Evolutionary conservation across 495 filamentous ascomycete genomes (phyloP).

Genomic region (Geoglossum glabrum): DNA sequence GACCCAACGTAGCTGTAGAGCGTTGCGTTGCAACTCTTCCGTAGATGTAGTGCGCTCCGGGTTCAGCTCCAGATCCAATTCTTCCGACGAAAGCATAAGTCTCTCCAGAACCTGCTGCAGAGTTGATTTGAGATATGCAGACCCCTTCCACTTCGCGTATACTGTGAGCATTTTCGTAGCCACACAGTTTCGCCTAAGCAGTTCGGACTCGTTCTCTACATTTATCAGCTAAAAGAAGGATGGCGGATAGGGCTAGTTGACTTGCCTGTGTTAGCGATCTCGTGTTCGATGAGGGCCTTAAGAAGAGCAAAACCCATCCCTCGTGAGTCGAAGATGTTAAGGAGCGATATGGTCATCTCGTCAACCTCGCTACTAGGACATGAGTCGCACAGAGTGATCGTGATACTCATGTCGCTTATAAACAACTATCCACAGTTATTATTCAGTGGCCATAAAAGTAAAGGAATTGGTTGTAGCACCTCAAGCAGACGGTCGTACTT

Average conservation of each 20-base stretch:
- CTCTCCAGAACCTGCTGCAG: slow-evolving; percentile 40
- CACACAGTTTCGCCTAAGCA: slow-evolving; percentile 41
- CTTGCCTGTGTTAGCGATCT: slow-evolving; percentile 38
- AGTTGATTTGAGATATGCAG: slow-evolving; percentile 37
- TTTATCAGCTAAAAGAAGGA: neutral
- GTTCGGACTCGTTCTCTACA: slow-evolving; percentile 39
- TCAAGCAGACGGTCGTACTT: slow-evolving; percentile 42
- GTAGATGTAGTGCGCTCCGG: slow-evolving; percentile 31
- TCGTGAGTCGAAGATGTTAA: slow-evolving; percentile 46
- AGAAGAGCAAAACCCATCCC: slow-evolving; percentile 37
- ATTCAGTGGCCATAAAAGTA: neutral
- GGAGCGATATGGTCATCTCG: slow-evolving; percentile 39
- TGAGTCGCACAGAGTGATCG: slow-evolving; percentile 37
- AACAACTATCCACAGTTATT: slow-evolving; percentile 23
- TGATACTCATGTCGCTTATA: slow-evolving; percentile 34
- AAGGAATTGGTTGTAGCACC: slow-evolving; percentile 15
- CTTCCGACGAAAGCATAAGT: slow-evolving; percentile 36
- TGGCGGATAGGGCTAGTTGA: neutral
- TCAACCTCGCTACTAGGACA: slow-evolving; percentile 45
- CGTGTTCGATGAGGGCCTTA: slow-evolving; percentile 42
- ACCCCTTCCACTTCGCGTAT: slow-evolving; percentile 48
- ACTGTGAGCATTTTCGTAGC: slow-evolving; percentile 49
- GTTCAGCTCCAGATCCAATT: slow-evolving; percentile 44
- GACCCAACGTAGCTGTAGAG: slow-evolving; percentile 35
- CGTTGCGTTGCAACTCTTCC: slow-evolving; percentile 40